Conservation (phyloP, 345 rosid species). For the Bruguiera sexangula region DNA sequence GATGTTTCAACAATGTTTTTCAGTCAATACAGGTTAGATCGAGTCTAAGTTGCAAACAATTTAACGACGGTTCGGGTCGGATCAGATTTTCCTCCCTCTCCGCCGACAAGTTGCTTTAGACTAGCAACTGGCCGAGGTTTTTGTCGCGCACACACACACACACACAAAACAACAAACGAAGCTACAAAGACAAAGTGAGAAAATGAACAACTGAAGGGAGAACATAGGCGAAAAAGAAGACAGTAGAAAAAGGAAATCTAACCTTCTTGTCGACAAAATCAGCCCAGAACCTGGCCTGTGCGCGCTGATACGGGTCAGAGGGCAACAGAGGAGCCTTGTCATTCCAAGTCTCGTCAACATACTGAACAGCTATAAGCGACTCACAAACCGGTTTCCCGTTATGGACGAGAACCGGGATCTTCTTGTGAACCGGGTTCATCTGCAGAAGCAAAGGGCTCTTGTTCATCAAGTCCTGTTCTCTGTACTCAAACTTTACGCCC, state of each 20-base stretch:
- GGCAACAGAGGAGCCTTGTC: not conserved
- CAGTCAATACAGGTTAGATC: no score
- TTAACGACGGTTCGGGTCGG: no score
- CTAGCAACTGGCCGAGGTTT: no score
- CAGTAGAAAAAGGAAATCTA: not conserved
- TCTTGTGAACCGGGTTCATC: slow-evolving; percentile 2
- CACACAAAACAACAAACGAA: no score
- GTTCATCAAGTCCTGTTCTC: not conserved
- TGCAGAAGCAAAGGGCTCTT: not conserved
- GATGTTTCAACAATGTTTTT: no score
- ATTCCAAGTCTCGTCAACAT: not conserved
- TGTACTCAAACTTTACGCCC: not conserved
- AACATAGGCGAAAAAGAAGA: not conserved
- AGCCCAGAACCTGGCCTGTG: slow-evolving; percentile 2
- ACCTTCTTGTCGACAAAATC: not conserved
- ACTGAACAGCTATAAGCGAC: not conserved
- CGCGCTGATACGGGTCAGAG: not conserved
- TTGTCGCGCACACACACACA: no score
- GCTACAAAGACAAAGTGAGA: not conserved
- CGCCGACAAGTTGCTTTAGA: no score
- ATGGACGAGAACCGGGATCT: not conserved
- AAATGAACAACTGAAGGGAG: not conserved
- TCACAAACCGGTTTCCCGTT: not conserved
- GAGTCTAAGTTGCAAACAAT: no score
- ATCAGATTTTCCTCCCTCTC: no score